phyloP scores from a whole-genome alignment of 768 basidiomycete species.

The Suillus occidentalis region DNA sequence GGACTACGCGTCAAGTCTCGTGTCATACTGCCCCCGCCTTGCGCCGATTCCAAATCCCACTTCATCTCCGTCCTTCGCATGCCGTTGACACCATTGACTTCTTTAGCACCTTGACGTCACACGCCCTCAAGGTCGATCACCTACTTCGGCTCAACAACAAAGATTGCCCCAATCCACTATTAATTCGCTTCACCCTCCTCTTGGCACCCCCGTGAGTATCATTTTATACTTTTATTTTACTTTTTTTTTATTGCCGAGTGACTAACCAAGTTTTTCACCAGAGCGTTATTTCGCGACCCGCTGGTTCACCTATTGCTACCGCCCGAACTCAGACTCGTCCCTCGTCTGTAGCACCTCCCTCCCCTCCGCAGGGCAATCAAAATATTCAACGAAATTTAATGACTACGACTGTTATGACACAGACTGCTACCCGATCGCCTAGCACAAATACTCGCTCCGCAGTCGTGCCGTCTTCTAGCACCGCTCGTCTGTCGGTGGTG shows the following conservation, averaged over 20 bases:
- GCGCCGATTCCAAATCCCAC: neutral
- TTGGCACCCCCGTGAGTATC: constrained; percentile 21
- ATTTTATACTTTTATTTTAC: neutral
- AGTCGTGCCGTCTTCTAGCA: neutral
- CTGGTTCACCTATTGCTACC: neutral
- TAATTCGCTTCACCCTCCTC: neutral
- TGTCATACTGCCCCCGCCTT: neutral
- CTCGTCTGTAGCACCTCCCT: neutral
- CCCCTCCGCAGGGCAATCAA: neutral
- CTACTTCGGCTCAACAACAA: constrained; percentile 2
- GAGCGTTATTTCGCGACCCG: neutral
- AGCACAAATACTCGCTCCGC: neutral
- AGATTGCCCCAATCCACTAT: neutral
- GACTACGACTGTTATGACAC: neutral
- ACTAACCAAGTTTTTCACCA: constrained; percentile 14
- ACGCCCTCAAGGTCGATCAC: constrained; percentile 12
- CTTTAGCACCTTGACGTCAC: constrained; percentile 33
- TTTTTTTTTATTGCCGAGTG: neutral
- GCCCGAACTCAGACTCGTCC: neutral
- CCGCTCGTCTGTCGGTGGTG: neutral
- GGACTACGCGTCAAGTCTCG: neutral
- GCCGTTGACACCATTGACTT: constrained; percentile 9
- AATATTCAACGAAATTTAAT: constrained; percentile 14
- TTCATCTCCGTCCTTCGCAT: constrained; percentile 5
- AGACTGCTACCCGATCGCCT: neutral